Conservation (phyloP, 148 eudicot genomes). For the Vaccinium vitisidaea region DNA sequence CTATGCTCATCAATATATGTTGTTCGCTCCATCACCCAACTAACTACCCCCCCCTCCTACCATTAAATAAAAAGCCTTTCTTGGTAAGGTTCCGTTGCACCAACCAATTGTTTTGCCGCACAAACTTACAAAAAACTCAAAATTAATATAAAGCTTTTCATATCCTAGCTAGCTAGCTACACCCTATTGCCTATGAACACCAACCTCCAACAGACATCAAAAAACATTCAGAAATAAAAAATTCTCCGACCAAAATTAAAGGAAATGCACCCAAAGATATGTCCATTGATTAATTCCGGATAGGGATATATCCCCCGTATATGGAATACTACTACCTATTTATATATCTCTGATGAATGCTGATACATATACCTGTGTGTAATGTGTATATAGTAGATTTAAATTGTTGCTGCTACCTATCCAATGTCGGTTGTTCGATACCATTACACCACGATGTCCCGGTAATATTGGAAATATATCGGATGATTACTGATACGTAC, state of each 20-base stretch:
- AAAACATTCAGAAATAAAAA: neutral
- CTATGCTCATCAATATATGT: slow-evolving; percentile 17
- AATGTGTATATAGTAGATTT: no score
- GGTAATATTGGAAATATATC: no score
- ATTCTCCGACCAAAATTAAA: neutral
- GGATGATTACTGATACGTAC: no score
- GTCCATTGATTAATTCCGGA: neutral
- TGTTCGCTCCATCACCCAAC: slow-evolving; percentile 43
- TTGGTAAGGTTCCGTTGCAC: slow-evolving; percentile 42
- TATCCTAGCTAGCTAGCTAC: neutral
- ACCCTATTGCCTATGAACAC: neutral
- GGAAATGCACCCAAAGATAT: neutral
- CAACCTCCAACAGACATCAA: neutral
- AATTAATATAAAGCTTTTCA: neutral
- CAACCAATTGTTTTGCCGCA: slow-evolving; percentile 39
- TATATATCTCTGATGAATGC: no score
- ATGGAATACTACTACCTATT: no score
- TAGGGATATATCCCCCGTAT: no score
- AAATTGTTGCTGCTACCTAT: no score
- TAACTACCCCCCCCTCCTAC: slow-evolving; percentile 33
- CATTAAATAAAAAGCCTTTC: slow-evolving; percentile 28
- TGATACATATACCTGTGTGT: no score
- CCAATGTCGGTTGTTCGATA: no score
- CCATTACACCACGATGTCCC: no score
- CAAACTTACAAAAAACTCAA: slow-evolving; percentile 27